These are phyloP conservation scores for Alternaria alternata DNA, from an alignment of 2,329 filamentous ascomycete genomes.

Conservation along the genomic window DNA sequence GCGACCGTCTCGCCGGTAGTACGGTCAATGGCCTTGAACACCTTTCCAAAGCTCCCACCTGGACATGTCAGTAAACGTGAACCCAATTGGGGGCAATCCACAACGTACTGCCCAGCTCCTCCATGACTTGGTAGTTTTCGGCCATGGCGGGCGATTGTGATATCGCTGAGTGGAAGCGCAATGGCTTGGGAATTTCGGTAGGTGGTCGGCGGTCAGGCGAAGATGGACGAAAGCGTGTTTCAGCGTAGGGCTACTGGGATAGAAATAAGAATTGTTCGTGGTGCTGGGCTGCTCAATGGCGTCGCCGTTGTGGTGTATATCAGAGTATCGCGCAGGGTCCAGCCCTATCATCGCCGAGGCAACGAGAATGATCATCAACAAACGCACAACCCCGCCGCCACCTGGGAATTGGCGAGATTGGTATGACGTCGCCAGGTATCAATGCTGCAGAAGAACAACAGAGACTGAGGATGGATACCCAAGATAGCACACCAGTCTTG, in stretches of 20 bases:
- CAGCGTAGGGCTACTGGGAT: slow-evolving; percentile 27
- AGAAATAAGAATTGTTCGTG: slow-evolving; percentile 40
- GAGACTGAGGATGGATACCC: slow-evolving; percentile 3
- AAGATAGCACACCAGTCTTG: background rate
- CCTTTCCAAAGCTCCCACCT: slow-evolving; percentile 95
- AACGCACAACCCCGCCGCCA: slow-evolving; percentile 31
- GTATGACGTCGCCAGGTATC: slow-evolving; percentile 12
- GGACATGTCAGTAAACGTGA: slow-evolving; percentile 22
- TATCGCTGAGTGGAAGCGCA: slow-evolving; percentile 28
- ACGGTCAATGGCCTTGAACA: slow-evolving; percentile 95
- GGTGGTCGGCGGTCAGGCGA: slow-evolving; percentile 31
- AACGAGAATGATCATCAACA: slow-evolving; percentile 38
- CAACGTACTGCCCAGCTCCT: slow-evolving; percentile 90
- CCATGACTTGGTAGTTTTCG: slow-evolving; percentile 89
- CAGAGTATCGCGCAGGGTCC: slow-evolving; percentile 23
- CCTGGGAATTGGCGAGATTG: slow-evolving; percentile 17
- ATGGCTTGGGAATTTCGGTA: slow-evolving; percentile 24
- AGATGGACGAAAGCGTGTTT: slow-evolving; percentile 34
- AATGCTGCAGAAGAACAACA: slow-evolving; percentile 10
- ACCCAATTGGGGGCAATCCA: background rate
- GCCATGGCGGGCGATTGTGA: slow-evolving; percentile 65
- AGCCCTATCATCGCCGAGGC: slow-evolving; percentile 31
- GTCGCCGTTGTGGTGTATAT: slow-evolving; percentile 26
- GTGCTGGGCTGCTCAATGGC: slow-evolving; percentile 16
- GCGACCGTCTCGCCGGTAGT: slow-evolving; percentile 91